Evolutionary conservation across 305 asterid species (phyloP).

Genomic region (Fraxinus angustifolia): DNA sequence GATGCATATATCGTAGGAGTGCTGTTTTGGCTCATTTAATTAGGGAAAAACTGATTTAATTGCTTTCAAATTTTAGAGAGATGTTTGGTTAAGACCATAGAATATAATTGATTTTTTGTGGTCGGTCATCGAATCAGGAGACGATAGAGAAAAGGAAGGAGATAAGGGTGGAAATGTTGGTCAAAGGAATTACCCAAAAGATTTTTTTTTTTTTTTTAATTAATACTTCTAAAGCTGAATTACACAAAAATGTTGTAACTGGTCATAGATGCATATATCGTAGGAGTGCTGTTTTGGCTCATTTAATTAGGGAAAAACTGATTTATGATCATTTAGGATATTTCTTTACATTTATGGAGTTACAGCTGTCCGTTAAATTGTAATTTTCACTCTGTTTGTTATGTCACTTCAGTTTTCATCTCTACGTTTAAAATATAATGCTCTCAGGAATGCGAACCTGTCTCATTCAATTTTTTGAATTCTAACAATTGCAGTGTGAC

Average conservation of each 20-base stretch:
- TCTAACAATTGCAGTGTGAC: conserved; percentile 69
- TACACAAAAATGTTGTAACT: background rate
- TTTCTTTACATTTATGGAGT: background rate
- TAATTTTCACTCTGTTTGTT: background rate
- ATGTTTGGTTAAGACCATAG: background rate
- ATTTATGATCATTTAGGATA: background rate
- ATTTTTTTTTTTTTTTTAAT: background rate
- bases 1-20: background rate
- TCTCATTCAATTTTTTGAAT: conserved; percentile 7
- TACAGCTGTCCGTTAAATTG: background rate
- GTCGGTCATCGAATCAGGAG: background rate
- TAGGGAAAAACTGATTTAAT: background rate
- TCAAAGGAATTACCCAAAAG: background rate
- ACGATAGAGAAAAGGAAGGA: background rate
- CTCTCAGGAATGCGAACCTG: background rate
- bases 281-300: background rate
- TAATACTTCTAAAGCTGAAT: conserved; percentile 4
- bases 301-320: background rate
- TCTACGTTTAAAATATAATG: background rate
- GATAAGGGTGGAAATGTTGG: background rate
- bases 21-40: background rate
- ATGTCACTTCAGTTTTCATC: background rate
- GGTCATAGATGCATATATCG: background rate
- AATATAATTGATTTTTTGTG: background rate
- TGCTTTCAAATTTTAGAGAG: background rate